phyloP scores from a whole-genome alignment of 2,329 filamentous ascomycete species.

The Fusarium annulatum region DNA sequence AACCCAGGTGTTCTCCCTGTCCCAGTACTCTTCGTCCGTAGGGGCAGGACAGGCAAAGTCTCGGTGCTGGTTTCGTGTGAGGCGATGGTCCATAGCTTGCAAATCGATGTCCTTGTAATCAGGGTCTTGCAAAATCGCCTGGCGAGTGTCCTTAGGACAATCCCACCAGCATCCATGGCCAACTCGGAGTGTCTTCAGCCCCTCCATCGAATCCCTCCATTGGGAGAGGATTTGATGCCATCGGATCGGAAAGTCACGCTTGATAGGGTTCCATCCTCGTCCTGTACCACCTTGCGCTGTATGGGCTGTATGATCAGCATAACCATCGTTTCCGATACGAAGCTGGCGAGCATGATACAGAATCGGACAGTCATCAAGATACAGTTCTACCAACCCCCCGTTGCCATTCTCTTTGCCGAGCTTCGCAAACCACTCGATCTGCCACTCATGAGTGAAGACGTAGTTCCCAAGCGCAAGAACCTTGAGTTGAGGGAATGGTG shows the following conservation, averaged over 20 bases:
- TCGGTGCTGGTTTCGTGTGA: background rate
- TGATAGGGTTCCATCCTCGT: background rate
- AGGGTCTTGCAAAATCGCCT: fast-evolving
- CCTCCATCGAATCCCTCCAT: conserved; percentile 18
- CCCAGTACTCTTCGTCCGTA: fast-evolving
- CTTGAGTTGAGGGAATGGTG: conserved; percentile 52
- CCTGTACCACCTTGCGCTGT: background rate
- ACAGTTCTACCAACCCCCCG: conserved; percentile 50
- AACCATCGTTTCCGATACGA: background rate
- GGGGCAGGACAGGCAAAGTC: background rate
- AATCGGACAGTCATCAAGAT: conserved; percentile 58
- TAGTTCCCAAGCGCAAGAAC: conserved; percentile 55
- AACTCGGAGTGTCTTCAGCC: conserved; percentile 13
- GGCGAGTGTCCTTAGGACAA: background rate
- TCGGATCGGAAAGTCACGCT: background rate
- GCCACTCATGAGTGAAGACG: conserved; percentile 57
- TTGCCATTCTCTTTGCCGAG: conserved; percentile 41
- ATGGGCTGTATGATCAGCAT: background rate
- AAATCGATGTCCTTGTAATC: background rate
- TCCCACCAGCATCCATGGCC: background rate
- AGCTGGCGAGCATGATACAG: conserved; percentile 22
- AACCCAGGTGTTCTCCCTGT: fast-evolving
- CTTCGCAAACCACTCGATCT: conserved; percentile 58
- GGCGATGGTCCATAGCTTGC: background rate
- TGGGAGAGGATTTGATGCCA: conserved; percentile 23